Percentiles rank a stretch among this genome's conserved stretches.
phyloP scores from a whole-genome alignment of 352 stramenopile species.

The Phytopythium litorale region DNA sequence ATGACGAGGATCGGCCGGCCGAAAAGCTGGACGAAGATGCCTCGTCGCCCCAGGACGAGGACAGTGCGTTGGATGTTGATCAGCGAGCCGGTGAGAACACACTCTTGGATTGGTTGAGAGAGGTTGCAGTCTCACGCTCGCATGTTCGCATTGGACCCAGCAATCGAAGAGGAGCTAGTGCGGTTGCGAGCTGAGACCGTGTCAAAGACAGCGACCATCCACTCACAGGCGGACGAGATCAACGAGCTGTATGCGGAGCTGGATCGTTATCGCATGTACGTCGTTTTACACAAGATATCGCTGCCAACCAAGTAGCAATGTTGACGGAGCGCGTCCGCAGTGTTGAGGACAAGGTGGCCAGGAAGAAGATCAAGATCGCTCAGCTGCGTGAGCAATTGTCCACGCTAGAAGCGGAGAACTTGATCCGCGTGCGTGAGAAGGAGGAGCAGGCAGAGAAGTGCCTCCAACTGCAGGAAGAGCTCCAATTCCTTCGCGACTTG shows the following conservation, averaged over 20 bases:
- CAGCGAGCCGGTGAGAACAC: too few species aligned
- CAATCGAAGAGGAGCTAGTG: slow-evolving; percentile 54
- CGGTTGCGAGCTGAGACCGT: slow-evolving; percentile 48
- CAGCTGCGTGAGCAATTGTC: slow-evolving; percentile 39
- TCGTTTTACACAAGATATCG: too few species aligned
- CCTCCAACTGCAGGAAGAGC: slow-evolving; percentile 42
- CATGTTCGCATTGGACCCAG: slow-evolving; percentile 13
- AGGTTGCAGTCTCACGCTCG: too few species aligned
- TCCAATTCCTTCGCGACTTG: slow-evolving; percentile 52
- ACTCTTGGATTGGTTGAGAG: too few species aligned
- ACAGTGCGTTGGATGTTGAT: too few species aligned
- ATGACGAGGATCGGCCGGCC: too few species aligned
- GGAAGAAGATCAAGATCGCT: slow-evolving; percentile 32
- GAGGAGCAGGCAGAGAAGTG: slow-evolving; percentile 37
- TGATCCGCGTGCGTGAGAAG: slow-evolving; percentile 51
- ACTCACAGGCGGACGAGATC: slow-evolving; percentile 62
- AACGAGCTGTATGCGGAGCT: slow-evolving; percentile 50
- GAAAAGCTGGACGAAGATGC: too few species aligned
- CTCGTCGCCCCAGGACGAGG: too few species aligned
- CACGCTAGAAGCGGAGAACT: slow-evolving; percentile 41
- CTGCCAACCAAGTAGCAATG: too few species aligned
- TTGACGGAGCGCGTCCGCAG: too few species aligned
- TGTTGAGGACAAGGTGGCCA: slow-evolving; percentile 28
- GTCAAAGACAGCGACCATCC: slow-evolving; percentile 49
- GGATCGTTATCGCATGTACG: slow-evolving; percentile 25